A percentile compares a stretch with the other conserved stretches of the same genome.
phyloP scores from a whole-genome alignment of 2,329 filamentous ascomycete species.

The Acrodontium crateriforme region DNA sequence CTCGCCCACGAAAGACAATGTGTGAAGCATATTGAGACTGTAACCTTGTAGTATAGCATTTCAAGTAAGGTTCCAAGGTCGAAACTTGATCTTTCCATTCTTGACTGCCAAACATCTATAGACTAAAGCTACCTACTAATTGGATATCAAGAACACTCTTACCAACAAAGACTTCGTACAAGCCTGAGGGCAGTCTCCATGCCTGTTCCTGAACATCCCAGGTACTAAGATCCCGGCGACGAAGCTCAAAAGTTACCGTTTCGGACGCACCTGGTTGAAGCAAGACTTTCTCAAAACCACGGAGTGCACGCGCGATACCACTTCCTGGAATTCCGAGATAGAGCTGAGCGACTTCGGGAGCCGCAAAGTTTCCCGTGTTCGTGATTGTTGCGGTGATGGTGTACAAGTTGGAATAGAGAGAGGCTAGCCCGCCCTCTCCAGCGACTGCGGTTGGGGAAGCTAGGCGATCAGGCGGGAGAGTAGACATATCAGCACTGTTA shows the following conservation, averaged over 20 bases:
- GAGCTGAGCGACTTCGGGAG: constrained; percentile 42
- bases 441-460: constrained; percentile 27
- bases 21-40: too few relatives aligned
- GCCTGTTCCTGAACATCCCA: constrained; percentile 22
- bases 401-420: constrained; percentile 50
- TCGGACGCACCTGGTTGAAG: constrained; percentile 3
- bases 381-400: constrained; percentile 41
- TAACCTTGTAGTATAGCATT: too few relatives aligned
- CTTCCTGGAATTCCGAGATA: constrained; percentile 31
- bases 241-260: constrained; percentile 5
- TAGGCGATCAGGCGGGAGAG: constrained; percentile 7
- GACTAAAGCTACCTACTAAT: too few relatives aligned
- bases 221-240: constrained; percentile 4
- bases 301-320: constrained; percentile 20
- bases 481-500: constrained; percentile 5
- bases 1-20: too few relatives aligned
- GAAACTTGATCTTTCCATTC: too few relatives aligned
- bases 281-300: constrained; percentile 16
- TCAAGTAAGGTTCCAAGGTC: too few relatives aligned
- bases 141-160: too few relatives aligned
- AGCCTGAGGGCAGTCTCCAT: constrained; percentile 5
- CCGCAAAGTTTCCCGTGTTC: constrained; percentile 45
- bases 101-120: too few relatives aligned
- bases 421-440: too few relatives aligned
- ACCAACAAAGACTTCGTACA: background rate